A percentile compares a stretch with the other conserved stretches of the same genome.
Evolutionary conservation across 257 asterid genomes (phyloP).

Genomic region (Solanum ahanhuiri): DNA sequence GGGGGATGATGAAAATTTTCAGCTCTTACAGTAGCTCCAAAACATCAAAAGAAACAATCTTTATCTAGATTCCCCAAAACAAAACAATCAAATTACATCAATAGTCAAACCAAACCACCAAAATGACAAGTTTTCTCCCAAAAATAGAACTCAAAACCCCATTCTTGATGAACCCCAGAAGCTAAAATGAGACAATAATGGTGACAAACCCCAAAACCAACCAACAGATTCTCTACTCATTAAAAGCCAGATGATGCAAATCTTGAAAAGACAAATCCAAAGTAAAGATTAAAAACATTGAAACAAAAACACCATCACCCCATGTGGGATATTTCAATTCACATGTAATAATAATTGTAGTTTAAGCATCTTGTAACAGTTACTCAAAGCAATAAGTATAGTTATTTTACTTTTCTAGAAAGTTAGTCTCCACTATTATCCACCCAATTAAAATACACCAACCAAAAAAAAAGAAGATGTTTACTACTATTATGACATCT

Average conservation of each 20-base stretch:
- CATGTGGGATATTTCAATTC: not conserved
- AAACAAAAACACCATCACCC: not conserved
- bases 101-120: not conserved
- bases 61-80: not conserved
- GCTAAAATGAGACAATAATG: constrained; percentile 5
- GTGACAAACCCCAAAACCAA: not conserved
- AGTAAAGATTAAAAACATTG: not conserved
- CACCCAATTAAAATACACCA: not conserved
- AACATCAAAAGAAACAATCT: constrained; percentile 1
- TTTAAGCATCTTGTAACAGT: constrained; percentile 3
- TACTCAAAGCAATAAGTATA: constrained; percentile 6
- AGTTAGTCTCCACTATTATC: not conserved
- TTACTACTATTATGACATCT: not conserved
- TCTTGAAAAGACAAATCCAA: constrained; percentile 2
- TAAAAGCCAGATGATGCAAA: not conserved
- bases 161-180: constrained; percentile 9
- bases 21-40: constrained; percentile 1
- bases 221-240: not conserved
- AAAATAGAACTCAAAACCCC: constrained; percentile 6
- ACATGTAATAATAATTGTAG: not conserved
- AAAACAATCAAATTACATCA: not conserved
- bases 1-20: not conserved
- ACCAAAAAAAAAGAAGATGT: not conserved
- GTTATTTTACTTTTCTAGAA: not conserved
- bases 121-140: not conserved